A percentile compares a stretch with the other conserved stretches of the same genome.
Conservation (phyloP, 2,329 filamentous ascomycete species). For the Fonsecaea pugnacius region DNA sequence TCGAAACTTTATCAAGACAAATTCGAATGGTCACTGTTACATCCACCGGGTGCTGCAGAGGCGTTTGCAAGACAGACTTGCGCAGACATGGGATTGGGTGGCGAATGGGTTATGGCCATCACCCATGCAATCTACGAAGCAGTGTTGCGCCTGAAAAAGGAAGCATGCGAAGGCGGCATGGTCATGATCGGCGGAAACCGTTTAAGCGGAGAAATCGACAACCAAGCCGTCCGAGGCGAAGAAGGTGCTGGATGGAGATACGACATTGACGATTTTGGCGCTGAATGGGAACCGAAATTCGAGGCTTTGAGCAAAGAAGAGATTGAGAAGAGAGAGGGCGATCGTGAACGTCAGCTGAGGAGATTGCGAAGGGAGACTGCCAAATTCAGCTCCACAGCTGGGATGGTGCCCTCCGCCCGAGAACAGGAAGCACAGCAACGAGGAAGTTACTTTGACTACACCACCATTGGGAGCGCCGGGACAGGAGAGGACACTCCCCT, state of each 20-base stretch:
- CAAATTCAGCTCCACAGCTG: constrained; percentile 82
- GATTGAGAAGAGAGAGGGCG: constrained; percentile 94
- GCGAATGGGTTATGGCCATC: constrained; percentile 93
- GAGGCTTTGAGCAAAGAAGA: constrained; percentile 88
- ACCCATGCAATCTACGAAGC: constrained; percentile 97
- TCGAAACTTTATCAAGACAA: constrained; percentile 94
- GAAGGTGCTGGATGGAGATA: constrained; percentile 90
- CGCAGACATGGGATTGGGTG: constrained; percentile 82
- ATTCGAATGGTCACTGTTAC: constrained; percentile 95
- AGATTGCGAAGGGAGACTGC: constrained; percentile 88
- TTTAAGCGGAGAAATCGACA: constrained; percentile 75
- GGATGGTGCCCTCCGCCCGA: constrained; percentile 65
- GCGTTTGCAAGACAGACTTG: constrained; percentile 91
- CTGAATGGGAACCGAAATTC: constrained; percentile 82
- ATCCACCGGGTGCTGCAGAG: constrained; percentile 89
- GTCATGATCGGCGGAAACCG: constrained; percentile 61
- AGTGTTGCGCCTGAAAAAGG: constrained; percentile 89
- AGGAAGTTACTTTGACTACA: constrained; percentile 63
- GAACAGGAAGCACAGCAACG: constrained; percentile 66
- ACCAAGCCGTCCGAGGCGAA: constrained; percentile 79
- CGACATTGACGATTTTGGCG: constrained; percentile 84
- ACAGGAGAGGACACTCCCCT: constrained; percentile 65
- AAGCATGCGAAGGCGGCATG: constrained; percentile 89
- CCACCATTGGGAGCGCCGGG: constrained; percentile 44
- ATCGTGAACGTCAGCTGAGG: constrained; percentile 87